Percentiles rank a stretch among this genome's conserved stretches.
phyloP scores from a whole-genome alignment of 371 early-diverging fungal genomes.

The Umbelopsis sp. region DNA sequence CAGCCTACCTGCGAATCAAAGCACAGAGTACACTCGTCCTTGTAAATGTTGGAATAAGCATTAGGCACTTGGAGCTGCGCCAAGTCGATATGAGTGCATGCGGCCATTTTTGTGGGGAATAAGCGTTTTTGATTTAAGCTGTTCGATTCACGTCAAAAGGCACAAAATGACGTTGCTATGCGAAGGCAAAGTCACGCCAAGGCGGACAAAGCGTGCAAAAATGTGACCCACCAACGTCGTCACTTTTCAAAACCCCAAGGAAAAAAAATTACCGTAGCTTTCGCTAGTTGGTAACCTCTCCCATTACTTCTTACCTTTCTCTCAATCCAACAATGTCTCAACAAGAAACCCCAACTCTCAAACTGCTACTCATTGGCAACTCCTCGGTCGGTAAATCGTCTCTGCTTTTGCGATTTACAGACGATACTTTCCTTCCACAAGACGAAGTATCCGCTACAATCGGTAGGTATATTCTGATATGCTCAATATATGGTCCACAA shows the following conservation, averaged over 20 bases:
- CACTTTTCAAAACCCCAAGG: neutral
- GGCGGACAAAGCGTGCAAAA: neutral
- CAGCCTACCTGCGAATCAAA: conserved; percentile 80
- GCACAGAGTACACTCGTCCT: conserved; percentile 96
- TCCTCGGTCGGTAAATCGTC: conserved; percentile 99
- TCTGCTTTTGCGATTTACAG: conserved; percentile 96
- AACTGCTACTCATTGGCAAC: conserved; percentile 98
- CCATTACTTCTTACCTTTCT: neutral
- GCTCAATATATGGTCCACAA: neutral
- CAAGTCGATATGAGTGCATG: conserved; percentile 48
- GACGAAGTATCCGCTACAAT: conserved; percentile 96
- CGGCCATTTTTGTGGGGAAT: conserved; percentile 24
- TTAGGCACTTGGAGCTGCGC: conserved; percentile 41
- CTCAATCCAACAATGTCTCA: neutral
- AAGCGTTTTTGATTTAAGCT: conserved; percentile 5
- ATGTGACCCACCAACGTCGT: conserved; percentile 5
- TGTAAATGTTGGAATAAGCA: conserved; percentile 71
- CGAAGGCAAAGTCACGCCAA: conserved; percentile 4
- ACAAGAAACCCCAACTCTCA: conserved; percentile 75
- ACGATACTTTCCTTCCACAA: conserved; percentile 93
- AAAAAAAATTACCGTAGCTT: neutral
- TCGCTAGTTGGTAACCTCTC: neutral
- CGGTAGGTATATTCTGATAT: conserved; percentile 52
- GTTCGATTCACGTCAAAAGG: neutral
- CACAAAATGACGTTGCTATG: conserved; percentile 1